Base-by-base conservation (phyloP, 2,329 filamentous ascomycete genomes). In the Westerdykella ornata region DNA sequence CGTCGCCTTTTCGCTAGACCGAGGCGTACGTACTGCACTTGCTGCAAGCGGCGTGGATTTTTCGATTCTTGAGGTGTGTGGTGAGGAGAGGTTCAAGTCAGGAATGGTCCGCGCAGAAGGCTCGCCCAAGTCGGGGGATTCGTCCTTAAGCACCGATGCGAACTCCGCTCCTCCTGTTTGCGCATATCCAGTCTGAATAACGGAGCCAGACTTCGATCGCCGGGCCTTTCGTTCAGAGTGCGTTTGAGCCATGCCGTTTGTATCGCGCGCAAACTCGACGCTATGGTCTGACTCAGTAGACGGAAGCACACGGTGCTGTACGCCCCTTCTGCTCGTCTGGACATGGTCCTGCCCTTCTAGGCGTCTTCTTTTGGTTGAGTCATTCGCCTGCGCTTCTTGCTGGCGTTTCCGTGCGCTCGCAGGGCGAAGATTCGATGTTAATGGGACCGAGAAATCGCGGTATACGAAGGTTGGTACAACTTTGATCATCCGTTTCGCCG, bases 201-300 rank as follows among this genome's bases (percentile, higher is more conserved):
- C 32, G 4, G 59, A 60, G 16, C 12, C 35, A 1, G 59, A 54
- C 26, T 22, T 41, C 3, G 54, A 59, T 18, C 53, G 45, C 4
- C 16, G 17, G 20, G 33, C 29, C n/a, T 34, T 45, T 3, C 17
- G 37, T 5, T 14, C 9, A 9, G 16, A 16, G 35, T 33, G 22
- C 1, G 13, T n/a, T 14, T 41, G 17, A 12, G 29, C 39, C 7
- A 26, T 11, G 22, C 22, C 22, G 22, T 26, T 26, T 7, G 30
- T 88, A 81, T 53, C 42, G 55, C 50, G 30, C 7, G 4, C n/a
- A 15, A 15, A 7, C 7, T 53, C 47, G 31, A 49, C 56, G 15
- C 51, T 47, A 11, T 37, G 41, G 29, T 49, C 46, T 2, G 45
- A 49, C 37, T 60, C 57, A 29, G 51, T 56, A 13, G 60, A 62